These are phyloP conservation scores for Pythium vanterpoolii DNA, from an alignment of 352 stramenopile species.

Conservation along the genomic window DNA sequence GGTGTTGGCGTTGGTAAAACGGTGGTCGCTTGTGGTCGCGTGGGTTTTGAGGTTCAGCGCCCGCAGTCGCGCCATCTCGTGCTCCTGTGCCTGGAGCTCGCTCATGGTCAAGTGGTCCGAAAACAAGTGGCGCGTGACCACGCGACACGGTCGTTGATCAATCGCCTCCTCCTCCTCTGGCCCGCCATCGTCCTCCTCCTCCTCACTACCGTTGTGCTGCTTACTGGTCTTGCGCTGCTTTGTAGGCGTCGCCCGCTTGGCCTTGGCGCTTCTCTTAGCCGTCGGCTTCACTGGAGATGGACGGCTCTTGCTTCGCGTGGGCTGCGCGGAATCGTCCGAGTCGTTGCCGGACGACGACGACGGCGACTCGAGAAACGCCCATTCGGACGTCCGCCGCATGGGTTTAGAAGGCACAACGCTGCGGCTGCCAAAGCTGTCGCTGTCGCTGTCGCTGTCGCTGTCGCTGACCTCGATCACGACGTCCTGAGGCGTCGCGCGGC, in stretches of 20 bases:
- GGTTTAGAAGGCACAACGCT: constrained; percentile 1
- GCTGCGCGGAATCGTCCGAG: constrained; percentile 23
- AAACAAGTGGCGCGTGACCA: constrained; percentile 13
- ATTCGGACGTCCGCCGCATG: constrained; percentile 12
- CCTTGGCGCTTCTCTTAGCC: background rate
- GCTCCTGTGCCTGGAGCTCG: constrained; percentile 63
- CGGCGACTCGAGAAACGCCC: constrained; percentile 22
- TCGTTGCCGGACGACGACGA: constrained; percentile 6
- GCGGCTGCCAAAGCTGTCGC: background rate
- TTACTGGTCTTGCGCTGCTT: constrained; percentile 3
- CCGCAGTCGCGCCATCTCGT: constrained; percentile 17
- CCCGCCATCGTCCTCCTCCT: constrained; percentile 4
- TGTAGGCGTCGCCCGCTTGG: background rate
- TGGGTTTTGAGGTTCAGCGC: constrained; percentile 6
- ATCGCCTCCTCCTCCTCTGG: constrained; percentile 8
- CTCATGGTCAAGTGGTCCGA: constrained; percentile 43
- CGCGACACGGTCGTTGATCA: constrained; percentile 3
- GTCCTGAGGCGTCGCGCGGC: constrained; percentile 1
- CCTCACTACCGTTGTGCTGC: constrained; percentile 1
- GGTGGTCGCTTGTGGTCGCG: background rate
- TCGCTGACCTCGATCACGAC: constrained; percentile 23
- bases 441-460: constrained; percentile 18
- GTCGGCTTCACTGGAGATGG: constrained; percentile 2
- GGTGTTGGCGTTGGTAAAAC: too few relatives aligned
- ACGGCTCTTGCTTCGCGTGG: background rate